Evolutionary conservation across 2,329 filamentous ascomycete species (phyloP).

Genomic region (Exophiala sp.): DNA sequence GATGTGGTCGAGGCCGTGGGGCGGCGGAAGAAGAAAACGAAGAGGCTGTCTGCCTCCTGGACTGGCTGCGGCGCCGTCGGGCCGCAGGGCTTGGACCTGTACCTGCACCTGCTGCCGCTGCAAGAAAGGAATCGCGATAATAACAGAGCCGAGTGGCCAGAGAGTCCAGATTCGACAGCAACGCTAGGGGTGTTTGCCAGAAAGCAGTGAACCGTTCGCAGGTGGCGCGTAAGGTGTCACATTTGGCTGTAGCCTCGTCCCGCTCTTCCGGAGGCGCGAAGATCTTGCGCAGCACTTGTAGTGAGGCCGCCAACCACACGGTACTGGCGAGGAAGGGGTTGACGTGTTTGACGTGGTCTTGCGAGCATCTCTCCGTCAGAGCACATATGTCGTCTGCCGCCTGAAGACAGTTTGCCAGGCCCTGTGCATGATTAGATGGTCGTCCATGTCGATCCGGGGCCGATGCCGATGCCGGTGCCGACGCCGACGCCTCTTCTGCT

Average conservation of each 20-base stretch:
- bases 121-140: no score
- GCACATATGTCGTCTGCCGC: slow-evolving; percentile 32
- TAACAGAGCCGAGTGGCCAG: slow-evolving; percentile 21
- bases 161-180: slow-evolving; percentile 31
- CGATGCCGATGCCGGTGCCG: background rate
- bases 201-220: slow-evolving; percentile 11
- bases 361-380: slow-evolving; percentile 26
- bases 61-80: no score
- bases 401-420: slow-evolving; percentile 31
- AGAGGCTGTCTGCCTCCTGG: no score
- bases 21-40: no score
- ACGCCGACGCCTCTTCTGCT: background rate
- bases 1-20: no score
- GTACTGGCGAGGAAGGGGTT: slow-evolving; percentile 35
- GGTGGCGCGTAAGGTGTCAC: no score
- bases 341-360: slow-evolving; percentile 31
- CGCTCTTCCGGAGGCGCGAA: no score
- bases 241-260: no score
- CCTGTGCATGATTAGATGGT: background rate
- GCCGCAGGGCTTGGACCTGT: no score
- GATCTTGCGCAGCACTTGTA: slow-evolving; percentile 26
- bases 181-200: slow-evolving; percentile 30
- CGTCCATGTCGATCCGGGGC: slow-evolving; percentile 2
- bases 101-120: no score
- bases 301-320: slow-evolving; percentile 33